A percentile compares a stretch with the other conserved stretches of the same genome.
These are phyloP conservation scores for Claviceps spartinae DNA, from an alignment of 2,329 filamentous ascomycete species.

Conservation along the genomic window DNA sequence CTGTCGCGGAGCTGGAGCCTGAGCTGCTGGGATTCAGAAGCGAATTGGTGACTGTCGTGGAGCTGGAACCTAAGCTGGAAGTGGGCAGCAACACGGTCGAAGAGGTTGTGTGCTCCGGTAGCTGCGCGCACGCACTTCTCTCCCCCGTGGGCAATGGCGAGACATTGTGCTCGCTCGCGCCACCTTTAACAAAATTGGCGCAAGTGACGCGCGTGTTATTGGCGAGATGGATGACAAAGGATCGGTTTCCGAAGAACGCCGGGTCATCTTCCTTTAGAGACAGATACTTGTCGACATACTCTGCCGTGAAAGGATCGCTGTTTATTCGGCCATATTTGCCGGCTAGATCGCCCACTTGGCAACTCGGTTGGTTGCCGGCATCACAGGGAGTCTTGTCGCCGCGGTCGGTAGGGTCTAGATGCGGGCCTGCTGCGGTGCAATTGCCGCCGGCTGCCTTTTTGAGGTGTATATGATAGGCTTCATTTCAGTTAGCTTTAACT, in stretches of 20 bases:
- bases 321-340: conserved; percentile 58
- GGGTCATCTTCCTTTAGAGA: conserved; percentile 36
- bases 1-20: neutral
- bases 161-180: neutral
- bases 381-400: conserved; percentile 52
- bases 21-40: no score
- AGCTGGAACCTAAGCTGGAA: neutral
- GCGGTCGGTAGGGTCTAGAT: conserved; percentile 58
- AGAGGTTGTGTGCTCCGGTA: neutral
- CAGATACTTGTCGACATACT: conserved; percentile 43
- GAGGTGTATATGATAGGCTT: conserved; percentile 63
- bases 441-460: conserved; percentile 50
- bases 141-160: neutral
- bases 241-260: conserved; percentile 52
- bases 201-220: conserved; percentile 53
- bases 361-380: conserved; percentile 40
- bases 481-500: neutral
- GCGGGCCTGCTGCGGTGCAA: conserved; percentile 52
- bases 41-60: neutral
- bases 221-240: conserved; percentile 48
- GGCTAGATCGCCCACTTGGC: conserved; percentile 63
- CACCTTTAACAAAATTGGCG: conserved; percentile 38
- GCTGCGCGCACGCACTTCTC: neutral
- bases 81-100: neutral
- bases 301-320: conserved; percentile 32